phyloP scores from a whole-genome alignment of 2,329 filamentous ascomycete species.

The Chalaropsis ovoidea region DNA sequence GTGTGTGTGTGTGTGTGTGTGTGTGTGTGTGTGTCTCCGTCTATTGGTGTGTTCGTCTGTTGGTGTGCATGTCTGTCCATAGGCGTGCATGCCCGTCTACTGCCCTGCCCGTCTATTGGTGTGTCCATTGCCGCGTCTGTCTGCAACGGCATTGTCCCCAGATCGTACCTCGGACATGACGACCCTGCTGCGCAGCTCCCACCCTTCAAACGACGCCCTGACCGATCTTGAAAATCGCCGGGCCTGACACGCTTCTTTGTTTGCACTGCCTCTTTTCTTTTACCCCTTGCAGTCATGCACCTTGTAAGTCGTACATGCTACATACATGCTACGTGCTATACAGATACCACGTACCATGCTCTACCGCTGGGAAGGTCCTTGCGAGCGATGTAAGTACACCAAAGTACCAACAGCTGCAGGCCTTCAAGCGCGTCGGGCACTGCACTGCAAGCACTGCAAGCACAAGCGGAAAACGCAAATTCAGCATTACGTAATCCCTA shows the following conservation, averaged over 20 bases:
- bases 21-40: neutral
- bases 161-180: neutral
- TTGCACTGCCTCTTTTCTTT: conserved; percentile 4
- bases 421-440: no score
- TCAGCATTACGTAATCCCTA: neutral
- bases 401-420: no score
- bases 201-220: neutral
- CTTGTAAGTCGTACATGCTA: neutral
- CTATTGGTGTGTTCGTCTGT: no score
- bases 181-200: neutral
- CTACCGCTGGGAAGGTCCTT: neutral
- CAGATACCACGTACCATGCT: neutral
- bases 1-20: neutral
- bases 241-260: neutral
- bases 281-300: conserved; percentile 9
- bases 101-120: neutral
- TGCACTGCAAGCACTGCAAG: no score
- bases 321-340: neutral
- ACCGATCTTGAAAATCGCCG: neutral
- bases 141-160: neutral
- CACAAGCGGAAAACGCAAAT: no score
- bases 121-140: no score
- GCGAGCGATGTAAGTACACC: neutral
- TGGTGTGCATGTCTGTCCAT: no score
- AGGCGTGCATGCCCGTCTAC: no score